These are phyloP conservation scores for Sanghuangporus sanghuang DNA, from an alignment of 1,284 basidiomycete species.

Conservation along the genomic window DNA sequence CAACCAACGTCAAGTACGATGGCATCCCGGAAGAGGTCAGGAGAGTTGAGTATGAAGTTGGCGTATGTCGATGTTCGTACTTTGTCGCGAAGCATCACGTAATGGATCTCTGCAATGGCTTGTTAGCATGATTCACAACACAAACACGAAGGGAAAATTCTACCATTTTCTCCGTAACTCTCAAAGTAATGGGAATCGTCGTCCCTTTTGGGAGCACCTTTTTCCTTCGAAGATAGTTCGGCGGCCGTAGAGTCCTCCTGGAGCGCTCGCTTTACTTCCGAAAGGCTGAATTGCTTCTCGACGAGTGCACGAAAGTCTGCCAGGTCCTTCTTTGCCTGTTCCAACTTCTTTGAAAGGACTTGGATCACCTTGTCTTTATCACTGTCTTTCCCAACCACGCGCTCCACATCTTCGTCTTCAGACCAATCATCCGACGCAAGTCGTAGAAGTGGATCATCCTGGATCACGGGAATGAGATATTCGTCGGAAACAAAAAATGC, in stretches of 20 bases:
- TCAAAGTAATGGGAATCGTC: conserved; percentile 96
- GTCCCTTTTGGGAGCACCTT: conserved; percentile 41
- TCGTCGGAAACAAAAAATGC: conserved; percentile 66
- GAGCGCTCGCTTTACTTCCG: conserved; percentile 37
- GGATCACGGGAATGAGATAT: conserved; percentile 73
- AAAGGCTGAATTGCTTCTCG: conserved; percentile 32
- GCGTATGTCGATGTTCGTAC: conserved; percentile 93
- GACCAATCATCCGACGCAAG: conserved; percentile 69
- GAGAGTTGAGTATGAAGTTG: conserved; percentile 85
- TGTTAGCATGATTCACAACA: not conserved
- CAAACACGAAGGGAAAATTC: not conserved
- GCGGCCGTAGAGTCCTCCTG: conserved; percentile 34
- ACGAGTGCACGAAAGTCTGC: conserved; percentile 56
- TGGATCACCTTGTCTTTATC: conserved; percentile 34
- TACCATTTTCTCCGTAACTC: conserved; percentile 89
- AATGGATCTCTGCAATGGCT: conserved; percentile 58
- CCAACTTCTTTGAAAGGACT: conserved; percentile 48
- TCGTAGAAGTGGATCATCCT: conserved; percentile 84
- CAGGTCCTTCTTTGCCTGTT: conserved; percentile 47
- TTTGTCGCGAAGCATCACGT: conserved; percentile 81
- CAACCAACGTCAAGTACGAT: conserved; percentile 94
- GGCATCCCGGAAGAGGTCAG: conserved; percentile 78
- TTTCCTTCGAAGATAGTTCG: conserved; percentile 27
- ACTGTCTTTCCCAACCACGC: conserved; percentile 9
- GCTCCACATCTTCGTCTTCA: conserved; percentile 53